Evolutionary conservation across 1,284 basidiomycete species (phyloP).

Genomic region (Phellopilus nigrolimitatus): DNA sequence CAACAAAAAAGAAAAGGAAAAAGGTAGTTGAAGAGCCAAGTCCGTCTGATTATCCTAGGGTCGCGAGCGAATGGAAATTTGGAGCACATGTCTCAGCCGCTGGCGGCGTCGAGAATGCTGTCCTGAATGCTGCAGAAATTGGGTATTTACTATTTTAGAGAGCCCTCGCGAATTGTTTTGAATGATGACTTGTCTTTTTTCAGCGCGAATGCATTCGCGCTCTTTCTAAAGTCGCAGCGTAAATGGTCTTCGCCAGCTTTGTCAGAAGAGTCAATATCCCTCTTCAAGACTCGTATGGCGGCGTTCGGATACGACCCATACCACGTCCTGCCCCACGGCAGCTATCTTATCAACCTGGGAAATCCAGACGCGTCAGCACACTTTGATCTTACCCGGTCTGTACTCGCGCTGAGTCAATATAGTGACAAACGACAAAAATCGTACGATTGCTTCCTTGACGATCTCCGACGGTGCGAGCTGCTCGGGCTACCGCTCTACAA

Average conservation of each 20-base stretch:
- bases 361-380: conserved; percentile 67
- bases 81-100: conserved; percentile 82
- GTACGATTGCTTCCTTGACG: conserved; percentile 80
- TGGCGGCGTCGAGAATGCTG: conserved; percentile 72
- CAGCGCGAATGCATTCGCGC: conserved; percentile 78
- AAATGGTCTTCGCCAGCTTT: conserved; percentile 71
- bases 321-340: conserved; percentile 76
- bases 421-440: conserved; percentile 75
- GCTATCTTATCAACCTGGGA: conserved; percentile 81
- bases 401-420: conserved; percentile 4
- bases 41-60: neutral
- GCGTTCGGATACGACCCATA: conserved; percentile 53
- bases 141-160: conserved; percentile 39
- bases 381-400: neutral
- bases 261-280: conserved; percentile 41
- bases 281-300: conserved; percentile 55
- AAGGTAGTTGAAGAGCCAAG: neutral
- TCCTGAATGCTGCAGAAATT: conserved; percentile 68
- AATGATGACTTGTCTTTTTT: neutral
- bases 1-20: neutral
- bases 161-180: neutral
- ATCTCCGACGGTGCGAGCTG: conserved; percentile 74
- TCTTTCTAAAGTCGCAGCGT: conserved; percentile 82
- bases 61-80: conserved; percentile 29
- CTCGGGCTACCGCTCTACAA: conserved; percentile 77